phyloP scores from a whole-genome alignment of 306 rosid genomes.

The Trifolium fragiferum region DNA sequence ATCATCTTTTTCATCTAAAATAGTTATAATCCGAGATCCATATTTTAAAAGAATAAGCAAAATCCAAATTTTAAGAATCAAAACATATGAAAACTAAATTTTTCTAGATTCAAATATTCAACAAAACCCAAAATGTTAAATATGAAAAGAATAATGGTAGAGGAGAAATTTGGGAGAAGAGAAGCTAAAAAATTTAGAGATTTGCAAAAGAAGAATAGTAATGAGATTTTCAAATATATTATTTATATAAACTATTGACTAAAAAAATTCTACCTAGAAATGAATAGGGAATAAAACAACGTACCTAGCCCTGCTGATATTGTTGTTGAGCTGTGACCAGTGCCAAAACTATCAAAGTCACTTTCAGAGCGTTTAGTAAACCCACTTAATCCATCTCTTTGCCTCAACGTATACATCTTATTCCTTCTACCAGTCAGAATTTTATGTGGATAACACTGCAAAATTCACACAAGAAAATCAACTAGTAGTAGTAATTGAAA shows the following conservation, averaged over 20 bases:
- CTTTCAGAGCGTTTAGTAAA: conserved; percentile 92
- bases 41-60: too few relatives aligned
- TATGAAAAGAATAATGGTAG: too few relatives aligned
- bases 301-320: conserved; percentile 96
- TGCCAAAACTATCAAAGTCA: conserved; percentile 85
- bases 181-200: too few relatives aligned
- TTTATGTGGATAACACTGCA: conserved; percentile 89
- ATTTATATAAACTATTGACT: background rate
- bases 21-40: too few relatives aligned
- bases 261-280: background rate
- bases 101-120: too few relatives aligned
- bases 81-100: too few relatives aligned
- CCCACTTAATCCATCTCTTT: conserved; percentile 81
- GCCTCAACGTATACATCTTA: conserved; percentile 84
- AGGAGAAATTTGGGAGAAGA: too few relatives aligned
- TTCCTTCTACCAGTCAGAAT: conserved; percentile 93
- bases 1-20: too few relatives aligned
- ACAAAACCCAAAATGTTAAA: too few relatives aligned
- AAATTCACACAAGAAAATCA: conserved; percentile 33
- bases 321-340: conserved; percentile 97
- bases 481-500: background rate
- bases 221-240: too few relatives aligned
- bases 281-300: conserved; percentile 13
- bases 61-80: too few relatives aligned
- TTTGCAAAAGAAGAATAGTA: too few relatives aligned